Evolutionary conservation across 1,284 basidiomycete species (phyloP).

Genomic region (Pterula multifida): DNA sequence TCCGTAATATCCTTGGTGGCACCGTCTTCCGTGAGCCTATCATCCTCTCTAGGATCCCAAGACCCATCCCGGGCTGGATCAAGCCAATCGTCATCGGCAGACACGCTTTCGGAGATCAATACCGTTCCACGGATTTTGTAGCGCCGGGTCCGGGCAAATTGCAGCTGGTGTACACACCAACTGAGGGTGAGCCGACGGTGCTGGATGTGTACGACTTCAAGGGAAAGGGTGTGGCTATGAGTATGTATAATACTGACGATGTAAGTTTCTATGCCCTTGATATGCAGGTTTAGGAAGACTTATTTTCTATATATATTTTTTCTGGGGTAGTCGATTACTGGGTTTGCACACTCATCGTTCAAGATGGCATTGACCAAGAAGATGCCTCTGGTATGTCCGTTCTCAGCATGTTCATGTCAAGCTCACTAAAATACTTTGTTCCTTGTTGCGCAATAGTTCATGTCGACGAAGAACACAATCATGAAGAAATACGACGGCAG

Average conservation of each 20-base stretch:
- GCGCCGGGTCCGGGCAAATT: conserved; percentile 84
- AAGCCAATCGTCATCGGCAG: conserved; percentile 96
- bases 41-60: conserved; percentile 82
- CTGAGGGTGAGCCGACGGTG: conserved; percentile 52
- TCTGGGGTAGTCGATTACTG: conserved; percentile 63
- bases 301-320: conserved; percentile 6
- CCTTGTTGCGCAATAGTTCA: conserved; percentile 42
- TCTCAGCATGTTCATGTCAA: no score
- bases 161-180: conserved; percentile 80
- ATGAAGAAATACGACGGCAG: conserved; percentile 94
- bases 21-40: conserved; percentile 99
- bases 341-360: conserved; percentile 96
- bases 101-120: conserved; percentile 97
- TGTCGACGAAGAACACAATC: conserved; percentile 98
- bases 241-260: conserved; percentile 81
- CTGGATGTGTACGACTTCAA: conserved; percentile 56
- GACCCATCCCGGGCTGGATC: conserved; percentile 91
- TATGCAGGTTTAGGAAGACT: background rate
- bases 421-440: conserved; percentile 2
- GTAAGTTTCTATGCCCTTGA: conserved; percentile 22
- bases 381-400: conserved; percentile 62
- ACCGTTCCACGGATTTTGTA: conserved; percentile 84
- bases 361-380: conserved; percentile 97
- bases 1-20: conserved; percentile 94
- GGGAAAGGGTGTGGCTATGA: background rate